Evolutionary conservation across 345 rosid species (phyloP).

Genomic region (Sonneratia caseolaris): DNA sequence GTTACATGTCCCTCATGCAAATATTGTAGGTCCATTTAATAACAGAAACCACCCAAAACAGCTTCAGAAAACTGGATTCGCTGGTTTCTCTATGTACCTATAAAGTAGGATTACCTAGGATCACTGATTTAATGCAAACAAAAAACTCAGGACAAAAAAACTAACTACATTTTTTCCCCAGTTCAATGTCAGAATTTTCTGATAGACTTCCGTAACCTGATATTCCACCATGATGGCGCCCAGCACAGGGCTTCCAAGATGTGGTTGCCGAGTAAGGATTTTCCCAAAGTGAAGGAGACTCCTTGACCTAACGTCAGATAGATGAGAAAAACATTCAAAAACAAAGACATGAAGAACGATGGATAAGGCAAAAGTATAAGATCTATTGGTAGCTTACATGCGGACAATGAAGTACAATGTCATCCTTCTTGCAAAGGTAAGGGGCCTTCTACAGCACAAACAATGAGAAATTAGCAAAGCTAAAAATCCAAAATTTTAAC

Average conservation of each 20-base stretch:
- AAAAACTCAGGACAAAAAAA: neutral
- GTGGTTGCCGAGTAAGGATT: constrained; percentile 92
- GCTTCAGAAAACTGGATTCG: neutral
- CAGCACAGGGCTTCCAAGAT: constrained; percentile 99
- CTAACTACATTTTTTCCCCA: neutral
- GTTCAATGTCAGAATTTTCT: neutral
- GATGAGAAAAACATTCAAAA: neutral
- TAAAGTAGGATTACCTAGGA: neutral
- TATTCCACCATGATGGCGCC: constrained; percentile 66
- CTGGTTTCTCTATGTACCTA: neutral
- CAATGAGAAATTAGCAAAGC: neutral
- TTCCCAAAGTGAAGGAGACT: constrained; percentile 90
- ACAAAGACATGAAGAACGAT: neutral
- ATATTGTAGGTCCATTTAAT: neutral
- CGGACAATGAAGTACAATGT: constrained; percentile 89
- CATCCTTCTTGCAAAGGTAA: constrained; percentile 89
- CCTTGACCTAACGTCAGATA: constrained; percentile 55
- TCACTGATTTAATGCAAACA: neutral
- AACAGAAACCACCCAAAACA: neutral
- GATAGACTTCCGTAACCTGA: constrained; percentile 36
- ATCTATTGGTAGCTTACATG: constrained; percentile 43
- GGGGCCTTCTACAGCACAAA: constrained; percentile 55
- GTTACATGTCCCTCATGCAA: neutral
- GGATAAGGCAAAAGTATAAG: neutral
- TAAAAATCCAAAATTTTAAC: neutral